Conservation (phyloP, 2,329 filamentous ascomycete genomes). For the Tolypocladium inflatum region DNA sequence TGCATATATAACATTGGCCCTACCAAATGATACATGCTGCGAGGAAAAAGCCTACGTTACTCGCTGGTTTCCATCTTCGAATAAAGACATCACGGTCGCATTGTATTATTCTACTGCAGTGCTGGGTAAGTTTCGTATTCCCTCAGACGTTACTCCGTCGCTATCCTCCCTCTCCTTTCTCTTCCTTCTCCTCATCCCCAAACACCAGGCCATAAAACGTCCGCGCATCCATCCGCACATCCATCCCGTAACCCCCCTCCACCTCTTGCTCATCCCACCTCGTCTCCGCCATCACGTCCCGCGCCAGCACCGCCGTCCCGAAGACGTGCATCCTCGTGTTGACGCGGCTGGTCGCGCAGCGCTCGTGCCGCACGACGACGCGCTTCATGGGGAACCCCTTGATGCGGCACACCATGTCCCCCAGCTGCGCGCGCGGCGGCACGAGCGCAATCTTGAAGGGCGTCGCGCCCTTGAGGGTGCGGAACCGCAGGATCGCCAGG, state of each 20-base stretch:
- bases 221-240: slow-evolving; percentile 3
- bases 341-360: not conserved
- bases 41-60: too few relatives aligned
- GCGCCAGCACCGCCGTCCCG: slow-evolving; percentile 4
- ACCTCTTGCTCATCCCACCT: not conserved
- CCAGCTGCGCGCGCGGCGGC: slow-evolving; percentile 3
- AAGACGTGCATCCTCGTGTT: slow-evolving; percentile 5
- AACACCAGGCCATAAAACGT: slow-evolving; percentile 6
- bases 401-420: slow-evolving; percentile 5
- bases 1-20: too few relatives aligned
- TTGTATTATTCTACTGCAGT: too few relatives aligned
- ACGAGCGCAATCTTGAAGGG: slow-evolving; percentile 6
- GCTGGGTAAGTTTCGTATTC: too few relatives aligned
- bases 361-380: slow-evolving; percentile 3
- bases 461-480: not conserved
- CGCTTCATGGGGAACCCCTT: slow-evolving; percentile 6
- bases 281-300: slow-evolving; percentile 2
- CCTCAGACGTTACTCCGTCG: too few relatives aligned
- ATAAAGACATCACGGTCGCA: too few relatives aligned
- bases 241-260: not conserved
- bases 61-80: too few relatives aligned
- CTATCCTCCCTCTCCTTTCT: not conserved
- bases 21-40: too few relatives aligned
- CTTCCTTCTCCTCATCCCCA: not conserved
- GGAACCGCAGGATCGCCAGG: slow-evolving; percentile 4